A percentile compares a stretch with the other conserved stretches of the same genome.
Evolutionary conservation across 2,329 filamentous ascomycete genomes (phyloP).

Genomic region (Colletotrichum falcatum): DNA sequence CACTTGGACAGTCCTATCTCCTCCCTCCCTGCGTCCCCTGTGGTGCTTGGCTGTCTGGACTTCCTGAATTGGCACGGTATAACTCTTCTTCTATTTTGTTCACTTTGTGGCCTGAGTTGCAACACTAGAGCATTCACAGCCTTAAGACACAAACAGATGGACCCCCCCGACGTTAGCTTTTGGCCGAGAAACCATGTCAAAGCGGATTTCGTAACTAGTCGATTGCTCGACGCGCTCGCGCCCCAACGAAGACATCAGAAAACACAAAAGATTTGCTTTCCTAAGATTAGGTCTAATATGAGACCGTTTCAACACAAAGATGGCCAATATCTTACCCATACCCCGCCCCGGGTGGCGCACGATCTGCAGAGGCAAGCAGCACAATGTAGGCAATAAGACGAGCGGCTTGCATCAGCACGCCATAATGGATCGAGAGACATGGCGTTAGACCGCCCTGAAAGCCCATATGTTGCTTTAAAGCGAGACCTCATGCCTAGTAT

Average conservation of each 20-base stretch:
- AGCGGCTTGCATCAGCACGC: neutral
- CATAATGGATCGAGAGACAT: conserved; percentile 1
- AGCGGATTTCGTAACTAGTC: neutral
- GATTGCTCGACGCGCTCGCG: neutral
- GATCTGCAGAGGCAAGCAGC: conserved; percentile 20
- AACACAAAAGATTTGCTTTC: neutral
- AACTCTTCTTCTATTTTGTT: neutral
- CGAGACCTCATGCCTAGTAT: neutral
- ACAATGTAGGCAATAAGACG: conserved; percentile 10
- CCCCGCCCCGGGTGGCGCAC: conserved; percentile 7
- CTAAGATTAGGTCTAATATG: neutral
- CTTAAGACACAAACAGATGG: neutral
- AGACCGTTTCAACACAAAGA: neutral
- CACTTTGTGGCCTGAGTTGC: neutral
- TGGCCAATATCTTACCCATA: neutral
- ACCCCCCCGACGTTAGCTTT: neutral
- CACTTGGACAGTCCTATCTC: neutral
- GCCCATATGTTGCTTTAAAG: neutral
- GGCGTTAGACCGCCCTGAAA: neutral
- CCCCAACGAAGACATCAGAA: neutral
- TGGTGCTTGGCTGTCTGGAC: conserved; percentile 12
- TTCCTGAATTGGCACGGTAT: neutral
- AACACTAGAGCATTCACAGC: neutral
- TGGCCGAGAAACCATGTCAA: neutral
- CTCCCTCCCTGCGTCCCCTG: conserved; percentile 16